Evolutionary conservation across 768 basidiomycete species (phyloP).

Genomic region (Cubamyces sp.): DNA sequence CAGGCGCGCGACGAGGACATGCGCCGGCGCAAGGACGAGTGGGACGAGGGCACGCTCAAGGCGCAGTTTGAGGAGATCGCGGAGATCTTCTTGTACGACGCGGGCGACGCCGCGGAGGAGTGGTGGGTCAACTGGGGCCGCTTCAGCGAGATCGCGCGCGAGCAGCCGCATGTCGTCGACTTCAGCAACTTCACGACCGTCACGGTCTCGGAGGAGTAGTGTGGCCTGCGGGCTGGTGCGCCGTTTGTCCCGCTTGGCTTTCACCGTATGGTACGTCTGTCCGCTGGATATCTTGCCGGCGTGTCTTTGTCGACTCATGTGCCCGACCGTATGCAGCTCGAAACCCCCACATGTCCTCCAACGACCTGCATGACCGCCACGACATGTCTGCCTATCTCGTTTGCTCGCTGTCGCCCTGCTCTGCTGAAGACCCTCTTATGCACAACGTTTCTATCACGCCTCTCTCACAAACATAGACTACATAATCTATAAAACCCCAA

Average conservation of each 20-base stretch:
- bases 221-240: neutral
- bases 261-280: neutral
- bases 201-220: slow-evolving; percentile 13
- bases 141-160: slow-evolving; percentile 43
- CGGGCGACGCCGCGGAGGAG: slow-evolving; percentile 60
- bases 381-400: neutral
- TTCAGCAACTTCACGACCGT: slow-evolving; percentile 21
- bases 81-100: slow-evolving; percentile 53
- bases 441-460: neutral
- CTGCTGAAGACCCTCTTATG: neutral
- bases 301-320: neutral
- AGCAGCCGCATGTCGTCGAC: slow-evolving; percentile 17
- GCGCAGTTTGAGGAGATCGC: slow-evolving; percentile 58
- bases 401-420: slow-evolving; percentile 13
- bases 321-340: neutral
- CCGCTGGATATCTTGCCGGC: neutral
- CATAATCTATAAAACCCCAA: neutral
- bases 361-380: slow-evolving; percentile 13
- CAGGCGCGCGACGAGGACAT: slow-evolving; percentile 47
- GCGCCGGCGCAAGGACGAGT: slow-evolving; percentile 43
- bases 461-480: neutral
- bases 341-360: neutral
- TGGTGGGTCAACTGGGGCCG: slow-evolving; percentile 68
- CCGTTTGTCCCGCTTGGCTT: neutral
- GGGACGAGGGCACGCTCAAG: slow-evolving; percentile 50